phyloP scores from a whole-genome alignment of 306 rosid species.

The Ormosia semicastrata region DNA sequence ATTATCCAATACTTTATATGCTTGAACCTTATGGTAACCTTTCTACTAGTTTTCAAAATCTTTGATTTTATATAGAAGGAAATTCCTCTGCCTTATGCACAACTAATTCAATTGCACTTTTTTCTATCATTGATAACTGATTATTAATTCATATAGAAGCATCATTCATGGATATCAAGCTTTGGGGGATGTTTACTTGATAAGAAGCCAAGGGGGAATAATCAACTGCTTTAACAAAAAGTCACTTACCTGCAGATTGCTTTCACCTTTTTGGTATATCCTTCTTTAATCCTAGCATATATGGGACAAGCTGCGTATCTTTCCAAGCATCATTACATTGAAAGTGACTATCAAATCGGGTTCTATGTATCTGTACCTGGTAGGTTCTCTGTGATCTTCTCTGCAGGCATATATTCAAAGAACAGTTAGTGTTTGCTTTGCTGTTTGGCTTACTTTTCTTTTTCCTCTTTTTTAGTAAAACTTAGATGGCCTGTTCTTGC shows the following conservation, averaged over 20 bases:
- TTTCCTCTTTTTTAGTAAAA: conserved; percentile 40
- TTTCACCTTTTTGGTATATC: conserved; percentile 87
- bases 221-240: conserved; percentile 33
- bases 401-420: background rate
- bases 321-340: conserved; percentile 67
- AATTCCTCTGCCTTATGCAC: background rate
- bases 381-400: conserved; percentile 38
- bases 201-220: background rate
- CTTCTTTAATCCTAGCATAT: conserved; percentile 84
- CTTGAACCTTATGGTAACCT: background rate
- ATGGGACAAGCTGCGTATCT: conserved; percentile 99
- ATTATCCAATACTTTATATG: background rate
- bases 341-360: conserved; percentile 72
- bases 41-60: background rate
- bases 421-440: background rate
- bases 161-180: conserved; percentile 1
- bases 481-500: conserved; percentile 92
- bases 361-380: conserved; percentile 96
- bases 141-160: background rate
- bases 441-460: conserved; percentile 23
- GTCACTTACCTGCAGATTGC: conserved; percentile 72
- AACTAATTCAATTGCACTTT: background rate
- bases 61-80: background rate
- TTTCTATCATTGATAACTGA: background rate
- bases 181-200: background rate